Evolutionary conservation across 441 rosid genomes (phyloP), one percentile per base, ranked within the genome.

Genomic region (Melastoma candidum): DNA sequence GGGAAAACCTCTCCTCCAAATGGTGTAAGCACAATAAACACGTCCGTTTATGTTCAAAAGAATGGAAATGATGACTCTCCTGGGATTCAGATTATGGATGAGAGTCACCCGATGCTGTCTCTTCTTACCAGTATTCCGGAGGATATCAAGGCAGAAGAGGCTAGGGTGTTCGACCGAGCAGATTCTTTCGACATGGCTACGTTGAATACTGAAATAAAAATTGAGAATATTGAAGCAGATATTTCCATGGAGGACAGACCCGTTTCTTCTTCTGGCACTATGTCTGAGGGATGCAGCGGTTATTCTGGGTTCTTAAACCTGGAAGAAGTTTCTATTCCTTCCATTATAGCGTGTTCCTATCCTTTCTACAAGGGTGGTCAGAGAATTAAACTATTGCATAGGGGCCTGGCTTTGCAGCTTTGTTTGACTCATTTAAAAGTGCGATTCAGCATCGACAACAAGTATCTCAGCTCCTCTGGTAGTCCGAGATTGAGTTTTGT

Each of bases 401-500:
- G 68, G 13, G 69, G 71, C 59, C 75, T 36, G 44, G 57, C 45
- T 56, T 76, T 92, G 69, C 86, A 62, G 71, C 88, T 92, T 44
- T 65, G 50, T 68, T 83, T 83, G 69, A 68, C 70, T 65, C 12
- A 12, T 47, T 68, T 85, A 72, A 86, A 62, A 57, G 79, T 84
- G 53, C 70, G 80, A 60, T 82, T 77, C 73, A 90, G 87, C 59
- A 3, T 78, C 49, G 67, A 54, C 59, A 53, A 63, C 9, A 78
- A 80, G 70, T 92, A 47, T 66, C 1, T 25, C 44, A 85, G 84
- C 67, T 55, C 59, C 3, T 69, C 74, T 56, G 98, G 97, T 46
- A 65, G 85, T 48, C 84, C 88, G 55, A 75, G 65, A 55, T 63
- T 92, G 81, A 88, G 67, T 68, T 77, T 88, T 64, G 72, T 86